Percentiles rank a stretch among this genome's conserved stretches.
phyloP scores from a whole-genome alignment of 2,329 filamentous ascomycete species.

The Scopulariopsis brevicaulis region DNA sequence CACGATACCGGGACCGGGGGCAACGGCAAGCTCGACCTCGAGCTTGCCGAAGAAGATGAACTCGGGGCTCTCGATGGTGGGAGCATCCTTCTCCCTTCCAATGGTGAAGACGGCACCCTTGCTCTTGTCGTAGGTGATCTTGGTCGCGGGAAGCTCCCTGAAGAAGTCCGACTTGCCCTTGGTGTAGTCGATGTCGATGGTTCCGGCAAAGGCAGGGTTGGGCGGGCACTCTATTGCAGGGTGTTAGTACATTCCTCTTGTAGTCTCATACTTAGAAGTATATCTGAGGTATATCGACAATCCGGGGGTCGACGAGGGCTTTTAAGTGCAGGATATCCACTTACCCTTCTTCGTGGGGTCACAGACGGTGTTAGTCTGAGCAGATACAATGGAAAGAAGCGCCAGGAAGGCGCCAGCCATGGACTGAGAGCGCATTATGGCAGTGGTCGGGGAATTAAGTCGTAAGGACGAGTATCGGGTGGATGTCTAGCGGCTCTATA shows the following conservation, averaged over 20 bases:
- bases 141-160: slow-evolving; percentile 32
- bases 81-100: slow-evolving; percentile 49
- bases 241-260: background rate
- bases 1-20: slow-evolving; percentile 74
- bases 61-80: slow-evolving; percentile 66
- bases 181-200: slow-evolving; percentile 60
- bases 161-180: slow-evolving; percentile 53
- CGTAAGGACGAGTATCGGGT: background rate
- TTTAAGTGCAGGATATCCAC: slow-evolving; percentile 7
- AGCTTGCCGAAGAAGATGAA: slow-evolving; percentile 97
- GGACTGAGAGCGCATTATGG: slow-evolving; percentile 21
- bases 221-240: slow-evolving; percentile 48
- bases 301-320: too few species aligned
- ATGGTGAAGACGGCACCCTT: slow-evolving; percentile 55
- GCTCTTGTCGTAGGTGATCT: slow-evolving; percentile 28
- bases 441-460: background rate
- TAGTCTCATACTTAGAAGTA: background rate
- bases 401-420: slow-evolving; percentile 32
- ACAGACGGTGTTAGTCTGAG: slow-evolving; percentile 45
- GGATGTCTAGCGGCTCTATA: background rate
- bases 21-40: slow-evolving; percentile 66
- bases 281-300: background rate
- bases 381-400: slow-evolving; percentile 35
- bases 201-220: slow-evolving; percentile 64
- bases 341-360: slow-evolving; percentile 41